Base-by-base conservation (phyloP, 2,329 filamentous ascomycete species). In the Aureobasidium sp. region DNA sequence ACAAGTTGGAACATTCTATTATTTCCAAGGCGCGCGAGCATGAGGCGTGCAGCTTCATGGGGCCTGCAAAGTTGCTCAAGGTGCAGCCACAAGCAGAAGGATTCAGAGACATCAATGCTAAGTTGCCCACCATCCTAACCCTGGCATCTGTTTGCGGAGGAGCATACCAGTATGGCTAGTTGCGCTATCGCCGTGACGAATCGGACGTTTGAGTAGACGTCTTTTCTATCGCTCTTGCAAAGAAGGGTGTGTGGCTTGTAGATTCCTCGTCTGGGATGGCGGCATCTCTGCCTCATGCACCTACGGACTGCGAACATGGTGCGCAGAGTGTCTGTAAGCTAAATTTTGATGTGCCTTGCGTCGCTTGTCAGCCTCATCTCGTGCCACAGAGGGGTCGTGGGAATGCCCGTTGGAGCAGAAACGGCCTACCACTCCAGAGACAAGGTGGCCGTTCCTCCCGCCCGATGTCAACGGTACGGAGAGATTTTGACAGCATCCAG, bases 381-480 rank as follows among this genome's bases (percentile, higher is more conserved):
- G 25, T 43, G 38, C 51, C 38, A 43, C 11, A 43, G 23, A 33
- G 17, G 8, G 40, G 54, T 57, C 54, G 37, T 57, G 42, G 42
- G 54, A 31, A 57, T 57, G 33, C 17, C 54, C 54, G 42, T 47
- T 57, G 7, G 17, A 38, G 31, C 29, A 25, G 15, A 13, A 57
- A 57, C 53, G 53, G 53, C 5, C 33, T 58, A 47, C 55, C 55
- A 49, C 53, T 25, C 13, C 13, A 37, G 6, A 37, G 40, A 57
- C 47, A 57, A 57, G 54, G 54, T 57, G 45, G 19, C 54, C 54
- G 54, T 57, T 57, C 33, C 33, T 47, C 54, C 54, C 54, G 54
- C 23, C 43, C 43, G 54, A 23, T 21, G 40, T 6, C 53, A 57
- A 57, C 54, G 54, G 54, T 23, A 57, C 31, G 40, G 29, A 37